Conservation (phyloP, 306 rosid genomes). For the Luffa acutangula region DNA sequence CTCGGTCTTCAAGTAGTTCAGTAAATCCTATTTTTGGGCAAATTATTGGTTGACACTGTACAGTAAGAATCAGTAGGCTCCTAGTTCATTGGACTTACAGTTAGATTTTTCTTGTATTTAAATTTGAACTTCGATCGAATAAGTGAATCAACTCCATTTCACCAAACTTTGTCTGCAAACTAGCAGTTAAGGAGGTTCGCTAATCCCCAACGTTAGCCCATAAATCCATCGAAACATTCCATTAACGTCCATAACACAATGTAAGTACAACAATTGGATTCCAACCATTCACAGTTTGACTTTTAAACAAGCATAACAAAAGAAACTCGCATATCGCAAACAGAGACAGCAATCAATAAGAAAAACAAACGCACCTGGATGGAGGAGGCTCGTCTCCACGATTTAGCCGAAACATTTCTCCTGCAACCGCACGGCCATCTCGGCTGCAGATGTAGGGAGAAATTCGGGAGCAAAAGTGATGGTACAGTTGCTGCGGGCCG, state of each 20-base stretch:
- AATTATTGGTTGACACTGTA: background rate
- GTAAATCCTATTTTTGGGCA: background rate
- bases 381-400: conserved; percentile 23
- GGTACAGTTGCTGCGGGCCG: conserved; percentile 3
- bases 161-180: background rate
- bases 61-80: background rate
- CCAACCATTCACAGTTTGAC: background rate
- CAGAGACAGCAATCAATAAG: background rate
- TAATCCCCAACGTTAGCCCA: background rate
- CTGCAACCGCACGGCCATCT: conserved; percentile 16
- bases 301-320: background rate
- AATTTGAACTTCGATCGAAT: background rate
- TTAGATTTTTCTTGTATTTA: background rate
- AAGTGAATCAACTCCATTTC: background rate
- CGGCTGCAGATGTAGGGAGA: conserved; percentile 19
- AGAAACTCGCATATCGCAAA: background rate
- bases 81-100: background rate
- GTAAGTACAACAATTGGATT: background rate
- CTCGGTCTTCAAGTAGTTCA: background rate
- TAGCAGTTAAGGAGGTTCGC: background rate
- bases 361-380: conserved; percentile 42
- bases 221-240: background rate
- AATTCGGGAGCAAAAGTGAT: conserved; percentile 19
- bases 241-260: background rate
- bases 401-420: conserved; percentile 15